Evolutionary conservation across 768 basidiomycete genomes (phyloP).

Genomic region (Lyophyllum atratum): DNA sequence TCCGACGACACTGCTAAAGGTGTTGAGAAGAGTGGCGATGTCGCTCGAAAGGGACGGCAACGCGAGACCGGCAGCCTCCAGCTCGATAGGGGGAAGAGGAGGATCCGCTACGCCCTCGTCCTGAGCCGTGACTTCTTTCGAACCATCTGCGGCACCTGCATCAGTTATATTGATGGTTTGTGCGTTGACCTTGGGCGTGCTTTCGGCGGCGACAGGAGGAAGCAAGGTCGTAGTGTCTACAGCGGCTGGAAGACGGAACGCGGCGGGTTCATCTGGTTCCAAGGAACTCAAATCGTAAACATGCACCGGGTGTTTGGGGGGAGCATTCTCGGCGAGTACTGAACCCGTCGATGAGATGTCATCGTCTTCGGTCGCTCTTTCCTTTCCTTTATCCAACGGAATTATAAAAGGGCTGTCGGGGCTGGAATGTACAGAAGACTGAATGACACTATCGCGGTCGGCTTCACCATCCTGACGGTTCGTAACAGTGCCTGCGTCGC

Average conservation of each 20-base stretch:
- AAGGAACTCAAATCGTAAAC: slow-evolving; percentile 43
- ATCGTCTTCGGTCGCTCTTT: slow-evolving; percentile 34
- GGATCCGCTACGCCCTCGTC: slow-evolving; percentile 37
- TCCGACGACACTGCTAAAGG: slow-evolving; percentile 54
- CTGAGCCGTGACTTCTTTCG: neutral
- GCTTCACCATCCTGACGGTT: slow-evolving; percentile 24
- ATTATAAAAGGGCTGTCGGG: slow-evolving; percentile 15
- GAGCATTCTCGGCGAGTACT: slow-evolving; percentile 42
- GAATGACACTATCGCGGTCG: slow-evolving; percentile 29
- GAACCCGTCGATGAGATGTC: slow-evolving; percentile 41
- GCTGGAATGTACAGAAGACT: slow-evolving; percentile 30
- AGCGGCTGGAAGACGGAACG: slow-evolving; percentile 9
- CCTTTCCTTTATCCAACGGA: slow-evolving; percentile 51
- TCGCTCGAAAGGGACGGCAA: slow-evolving; percentile 61
- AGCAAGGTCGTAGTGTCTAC: neutral
- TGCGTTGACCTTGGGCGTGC: slow-evolving; percentile 34
- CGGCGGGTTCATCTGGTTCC: neutral
- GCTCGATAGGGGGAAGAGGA: slow-evolving; percentile 49
- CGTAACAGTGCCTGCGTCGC: slow-evolving; percentile 31
- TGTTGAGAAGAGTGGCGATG: slow-evolving; percentile 59
- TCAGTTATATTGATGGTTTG: slow-evolving; percentile 14
- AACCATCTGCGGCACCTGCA: neutral
- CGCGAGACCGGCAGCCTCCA: slow-evolving; percentile 22
- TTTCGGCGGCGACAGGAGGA: slow-evolving; percentile 29
- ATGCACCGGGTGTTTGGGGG: slow-evolving; percentile 63